A percentile compares a stretch with the other conserved stretches of the same genome.
phyloP scores from a whole-genome alignment of 768 basidiomycete species.

The Pleurotus sapidus region DNA sequence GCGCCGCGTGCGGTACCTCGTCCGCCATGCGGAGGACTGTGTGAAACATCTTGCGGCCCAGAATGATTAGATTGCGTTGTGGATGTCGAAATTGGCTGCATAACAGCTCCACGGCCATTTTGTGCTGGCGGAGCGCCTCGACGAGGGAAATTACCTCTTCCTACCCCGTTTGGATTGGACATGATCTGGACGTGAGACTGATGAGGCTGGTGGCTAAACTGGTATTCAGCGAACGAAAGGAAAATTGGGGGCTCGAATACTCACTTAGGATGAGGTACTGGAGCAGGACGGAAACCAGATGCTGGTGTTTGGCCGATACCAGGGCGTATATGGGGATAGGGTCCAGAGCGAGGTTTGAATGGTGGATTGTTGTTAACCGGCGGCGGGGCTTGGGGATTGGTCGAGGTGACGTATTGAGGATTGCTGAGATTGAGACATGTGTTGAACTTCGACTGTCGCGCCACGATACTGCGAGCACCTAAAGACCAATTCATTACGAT shows the following conservation, averaged over 20 bases:
- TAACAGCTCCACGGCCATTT: background rate
- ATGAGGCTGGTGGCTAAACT: background rate
- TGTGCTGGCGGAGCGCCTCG: background rate
- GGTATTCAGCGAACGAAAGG: background rate
- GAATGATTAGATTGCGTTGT: background rate
- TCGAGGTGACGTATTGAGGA: constrained; percentile 82
- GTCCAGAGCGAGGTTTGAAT: constrained; percentile 69
- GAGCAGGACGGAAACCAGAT: constrained; percentile 65
- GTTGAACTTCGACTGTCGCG: constrained; percentile 81
- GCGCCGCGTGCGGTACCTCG: background rate
- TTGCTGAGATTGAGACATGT: constrained; percentile 86
- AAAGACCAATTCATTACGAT: background rate
- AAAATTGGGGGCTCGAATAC: background rate
- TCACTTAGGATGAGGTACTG: constrained; percentile 9
- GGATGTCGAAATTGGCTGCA: background rate
- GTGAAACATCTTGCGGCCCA: background rate
- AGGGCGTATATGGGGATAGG: constrained; percentile 59
- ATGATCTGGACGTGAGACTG: background rate
- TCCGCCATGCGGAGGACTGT: background rate
- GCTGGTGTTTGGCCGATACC: constrained; percentile 49
- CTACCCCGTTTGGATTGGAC: background rate
- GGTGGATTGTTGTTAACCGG: constrained; percentile 43
- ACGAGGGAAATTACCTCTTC: background rate
- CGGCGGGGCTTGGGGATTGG: constrained; percentile 55
- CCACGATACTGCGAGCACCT: constrained; percentile 95